Evolutionary conservation across 768 basidiomycete species (phyloP).

Genomic region (Sarcodon aspratus): DNA sequence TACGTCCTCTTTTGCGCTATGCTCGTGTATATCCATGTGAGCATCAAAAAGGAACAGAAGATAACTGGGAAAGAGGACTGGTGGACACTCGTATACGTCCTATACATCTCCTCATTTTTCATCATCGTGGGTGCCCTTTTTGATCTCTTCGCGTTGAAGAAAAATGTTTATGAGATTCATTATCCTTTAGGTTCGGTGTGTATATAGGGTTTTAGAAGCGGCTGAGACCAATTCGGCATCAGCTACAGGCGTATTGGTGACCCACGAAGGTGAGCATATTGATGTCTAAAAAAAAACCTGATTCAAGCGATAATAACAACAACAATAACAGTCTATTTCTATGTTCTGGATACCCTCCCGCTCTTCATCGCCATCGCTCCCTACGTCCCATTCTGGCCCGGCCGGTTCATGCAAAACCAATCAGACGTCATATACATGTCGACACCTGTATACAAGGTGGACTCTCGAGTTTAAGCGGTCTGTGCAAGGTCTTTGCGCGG

Average conservation of each 20-base stretch:
- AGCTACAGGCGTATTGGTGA: neutral
- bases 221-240: constrained; percentile 39
- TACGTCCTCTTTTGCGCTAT: constrained; percentile 23
- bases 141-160: neutral
- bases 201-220: constrained; percentile 44
- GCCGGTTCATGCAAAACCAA: constrained; percentile 29
- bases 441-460: too few relatives aligned
- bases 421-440: too few relatives aligned
- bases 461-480: too few relatives aligned
- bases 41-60: neutral
- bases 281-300: neutral
- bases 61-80: constrained; percentile 42
- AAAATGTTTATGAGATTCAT: neutral
- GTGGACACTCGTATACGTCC: constrained; percentile 38
- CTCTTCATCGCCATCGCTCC: constrained; percentile 46
- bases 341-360: constrained; percentile 56
- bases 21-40: constrained; percentile 17
- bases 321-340: constrained; percentile 51
- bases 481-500: too few relatives aligned
- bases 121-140: constrained; percentile 37
- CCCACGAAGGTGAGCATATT: neutral
- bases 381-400: constrained; percentile 58
- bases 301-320: constrained; percentile 17
- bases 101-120: constrained; percentile 46
- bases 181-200: constrained; percentile 44